Evolutionary conservation across 192 early-diverging fungal genomes (phyloP).

Genomic region (Rhizoclosmatium globosum): DNA sequence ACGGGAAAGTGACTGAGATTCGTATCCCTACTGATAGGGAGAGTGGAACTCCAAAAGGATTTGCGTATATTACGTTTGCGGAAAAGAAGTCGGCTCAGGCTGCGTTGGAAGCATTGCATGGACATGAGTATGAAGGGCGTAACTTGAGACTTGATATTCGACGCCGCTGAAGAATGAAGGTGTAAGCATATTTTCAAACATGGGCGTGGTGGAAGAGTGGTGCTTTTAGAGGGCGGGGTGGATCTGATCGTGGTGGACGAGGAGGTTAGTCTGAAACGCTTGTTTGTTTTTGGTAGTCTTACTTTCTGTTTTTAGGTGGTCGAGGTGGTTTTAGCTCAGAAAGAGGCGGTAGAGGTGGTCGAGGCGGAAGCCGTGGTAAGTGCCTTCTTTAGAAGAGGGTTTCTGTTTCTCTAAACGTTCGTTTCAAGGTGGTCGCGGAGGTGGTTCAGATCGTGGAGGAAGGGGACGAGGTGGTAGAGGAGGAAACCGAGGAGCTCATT

Average conservation of each 20-base stretch:
- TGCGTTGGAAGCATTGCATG: conserved; percentile 78
- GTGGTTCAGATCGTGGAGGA: not conserved
- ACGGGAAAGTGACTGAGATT: conserved; percentile 61
- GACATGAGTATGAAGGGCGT: conserved; percentile 79
- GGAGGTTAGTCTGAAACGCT: conserved; percentile 10
- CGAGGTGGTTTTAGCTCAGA: conserved; percentile 45
- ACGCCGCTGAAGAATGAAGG: conserved; percentile 44
- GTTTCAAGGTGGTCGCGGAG: not conserved
- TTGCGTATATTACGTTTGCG: conserved; percentile 60
- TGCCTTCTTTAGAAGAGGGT: not conserved
- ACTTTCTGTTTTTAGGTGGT: not conserved
- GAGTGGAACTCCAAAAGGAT: conserved; percentile 74
- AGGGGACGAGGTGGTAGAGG: not conserved
- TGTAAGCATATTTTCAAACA: conserved; percentile 48
- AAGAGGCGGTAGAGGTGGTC: conserved; percentile 58
- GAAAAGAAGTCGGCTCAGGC: conserved; percentile 53
- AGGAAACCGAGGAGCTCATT: not conserved
- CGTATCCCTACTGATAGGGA: conserved; percentile 80
- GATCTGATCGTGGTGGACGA: conserved; percentile 54
- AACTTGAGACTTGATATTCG: conserved; percentile 88
- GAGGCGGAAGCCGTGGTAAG: not conserved
- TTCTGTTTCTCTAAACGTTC: not conserved
- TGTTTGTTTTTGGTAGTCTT: too few relatives aligned
- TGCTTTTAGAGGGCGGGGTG: conserved; percentile 50
- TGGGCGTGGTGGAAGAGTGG: conserved; percentile 58